A percentile compares a stretch with the other conserved stretches of the same genome.
phyloP scores from a whole-genome alignment of 164 flowering plant species.

The Stephania japonica region DNA sequence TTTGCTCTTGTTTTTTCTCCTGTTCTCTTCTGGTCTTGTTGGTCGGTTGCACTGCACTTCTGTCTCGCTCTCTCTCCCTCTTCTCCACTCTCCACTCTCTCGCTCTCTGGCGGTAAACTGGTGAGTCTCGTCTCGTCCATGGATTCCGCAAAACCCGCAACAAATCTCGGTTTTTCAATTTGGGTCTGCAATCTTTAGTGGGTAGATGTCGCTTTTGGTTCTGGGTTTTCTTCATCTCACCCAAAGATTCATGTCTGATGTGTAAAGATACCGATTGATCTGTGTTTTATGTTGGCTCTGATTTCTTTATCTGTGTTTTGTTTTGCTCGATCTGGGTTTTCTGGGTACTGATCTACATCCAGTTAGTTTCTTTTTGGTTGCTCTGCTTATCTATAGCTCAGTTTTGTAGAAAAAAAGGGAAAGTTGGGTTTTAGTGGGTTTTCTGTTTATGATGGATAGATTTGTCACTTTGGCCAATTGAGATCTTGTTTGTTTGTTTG shows the following conservation, averaged over 20 bases:
- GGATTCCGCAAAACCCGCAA: conserved; percentile 9
- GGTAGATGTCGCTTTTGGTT: not conserved
- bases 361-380: not conserved
- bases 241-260: not conserved
- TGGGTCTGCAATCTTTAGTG: not conserved
- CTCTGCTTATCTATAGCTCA: conserved; percentile 8
- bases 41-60: not conserved
- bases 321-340: conserved; percentile 2
- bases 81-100: not conserved
- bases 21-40: not conserved
- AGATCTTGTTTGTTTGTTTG: not conserved
- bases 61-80: not conserved
- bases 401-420: not conserved
- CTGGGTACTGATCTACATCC: conserved; percentile 11
- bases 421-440: not conserved
- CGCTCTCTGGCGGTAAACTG: conserved; percentile 1
- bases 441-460: not conserved
- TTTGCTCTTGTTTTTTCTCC: not conserved
- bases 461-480: not conserved
- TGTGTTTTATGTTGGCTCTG: not conserved
- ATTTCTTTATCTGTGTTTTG: not conserved
- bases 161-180: not conserved
- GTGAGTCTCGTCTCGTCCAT: conserved; percentile 5
- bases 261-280: conserved; percentile 8
- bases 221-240: not conserved